Evolutionary conservation across 2,329 filamentous ascomycete species (phyloP).

Genomic region (Trichoderma sp.): DNA sequence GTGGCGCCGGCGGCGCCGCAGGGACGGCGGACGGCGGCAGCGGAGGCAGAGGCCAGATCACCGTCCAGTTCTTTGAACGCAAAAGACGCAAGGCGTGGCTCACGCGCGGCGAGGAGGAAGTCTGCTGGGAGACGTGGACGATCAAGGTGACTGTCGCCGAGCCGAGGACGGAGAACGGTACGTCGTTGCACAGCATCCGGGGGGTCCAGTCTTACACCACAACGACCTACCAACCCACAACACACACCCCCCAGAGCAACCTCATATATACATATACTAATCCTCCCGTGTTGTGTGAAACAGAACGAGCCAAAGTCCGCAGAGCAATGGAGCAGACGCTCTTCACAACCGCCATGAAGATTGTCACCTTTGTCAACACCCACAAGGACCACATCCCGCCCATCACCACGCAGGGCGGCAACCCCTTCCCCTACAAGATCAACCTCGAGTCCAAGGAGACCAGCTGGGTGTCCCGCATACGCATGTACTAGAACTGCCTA

Average conservation of each 20-base stretch:
- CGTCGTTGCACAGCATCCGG: slow-evolving; percentile 37
- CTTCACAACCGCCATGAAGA: slow-evolving; percentile 84
- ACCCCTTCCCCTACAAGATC: slow-evolving; percentile 95
- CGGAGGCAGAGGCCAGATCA: slow-evolving; percentile 74
- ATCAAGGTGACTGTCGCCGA: slow-evolving; percentile 91
- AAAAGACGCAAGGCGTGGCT: slow-evolving; percentile 79
- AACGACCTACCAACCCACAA: too few species aligned
- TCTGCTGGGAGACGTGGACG: slow-evolving; percentile 97
- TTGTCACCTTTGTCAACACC: slow-evolving; percentile 80
- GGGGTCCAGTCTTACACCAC: slow-evolving; percentile 1
- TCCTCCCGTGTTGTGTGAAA: too few species aligned
- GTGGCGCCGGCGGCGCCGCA: slow-evolving; percentile 17
- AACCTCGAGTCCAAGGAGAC: slow-evolving; percentile 79
- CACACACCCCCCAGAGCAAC: background rate
- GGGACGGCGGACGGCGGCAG: slow-evolving; percentile 38
- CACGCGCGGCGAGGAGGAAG: slow-evolving; percentile 82
- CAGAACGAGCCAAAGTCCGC: slow-evolving; percentile 85
- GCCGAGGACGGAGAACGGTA: slow-evolving; percentile 84
- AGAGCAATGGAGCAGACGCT: slow-evolving; percentile 89
- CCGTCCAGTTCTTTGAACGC: slow-evolving; percentile 94
- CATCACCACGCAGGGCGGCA: slow-evolving; percentile 90
- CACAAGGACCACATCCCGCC: slow-evolving; percentile 97
- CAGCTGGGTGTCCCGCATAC: slow-evolving; percentile 77
- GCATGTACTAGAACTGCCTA: slow-evolving; percentile 60
- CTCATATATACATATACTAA: background rate